These are phyloP conservation scores for Hypericum perforatum DNA, from an alignment of 345 rosid genomes.

Conservation along the genomic window DNA sequence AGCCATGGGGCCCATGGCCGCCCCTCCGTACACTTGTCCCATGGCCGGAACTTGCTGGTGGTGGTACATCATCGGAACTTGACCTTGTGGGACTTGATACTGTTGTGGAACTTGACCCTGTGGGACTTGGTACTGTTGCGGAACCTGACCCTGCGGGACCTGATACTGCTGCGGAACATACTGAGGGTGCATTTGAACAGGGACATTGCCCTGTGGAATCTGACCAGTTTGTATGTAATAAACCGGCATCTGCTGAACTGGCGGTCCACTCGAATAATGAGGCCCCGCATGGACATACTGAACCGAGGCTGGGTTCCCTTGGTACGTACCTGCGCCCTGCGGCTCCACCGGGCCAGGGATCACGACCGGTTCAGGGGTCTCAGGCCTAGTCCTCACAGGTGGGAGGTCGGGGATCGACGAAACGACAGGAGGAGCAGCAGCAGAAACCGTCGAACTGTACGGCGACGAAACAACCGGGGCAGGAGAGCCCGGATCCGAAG, in stretches of 20 bases:
- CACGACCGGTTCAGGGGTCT: slow-evolving; percentile 23
- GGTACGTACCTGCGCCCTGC: slow-evolving; percentile 31
- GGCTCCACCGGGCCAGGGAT: slow-evolving; percentile 22
- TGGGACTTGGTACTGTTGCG: slow-evolving; percentile 34
- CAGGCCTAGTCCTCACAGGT: slow-evolving; percentile 59
- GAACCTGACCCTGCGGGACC: slow-evolving; percentile 38
- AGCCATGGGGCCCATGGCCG: slow-evolving; percentile 31
- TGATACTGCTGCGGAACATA: slow-evolving; percentile 45
- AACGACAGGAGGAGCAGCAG: slow-evolving; percentile 24
- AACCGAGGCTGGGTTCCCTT: slow-evolving; percentile 24
- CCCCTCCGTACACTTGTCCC: slow-evolving; percentile 53
- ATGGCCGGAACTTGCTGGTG: slow-evolving; percentile 27
- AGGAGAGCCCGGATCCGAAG: slow-evolving; percentile 87
- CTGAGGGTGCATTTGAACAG: slow-evolving; percentile 35
- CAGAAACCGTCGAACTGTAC: slow-evolving; percentile 59
- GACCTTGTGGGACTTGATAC: slow-evolving; percentile 36
- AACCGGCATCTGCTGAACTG: slow-evolving; percentile 45
- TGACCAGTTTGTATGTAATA: slow-evolving; percentile 46
- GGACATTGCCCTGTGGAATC: slow-evolving; percentile 34
- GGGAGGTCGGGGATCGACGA: slow-evolving; percentile 61
- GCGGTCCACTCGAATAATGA: slow-evolving; percentile 37
- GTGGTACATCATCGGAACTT: slow-evolving; percentile 49
- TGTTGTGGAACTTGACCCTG: slow-evolving; percentile 28
- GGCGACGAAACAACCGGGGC: slow-evolving; percentile 62
- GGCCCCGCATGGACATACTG: slow-evolving; percentile 16